Evolutionary conservation across 208 protist species (phyloP).

Genomic region (Phytomonas sp.): DNA sequence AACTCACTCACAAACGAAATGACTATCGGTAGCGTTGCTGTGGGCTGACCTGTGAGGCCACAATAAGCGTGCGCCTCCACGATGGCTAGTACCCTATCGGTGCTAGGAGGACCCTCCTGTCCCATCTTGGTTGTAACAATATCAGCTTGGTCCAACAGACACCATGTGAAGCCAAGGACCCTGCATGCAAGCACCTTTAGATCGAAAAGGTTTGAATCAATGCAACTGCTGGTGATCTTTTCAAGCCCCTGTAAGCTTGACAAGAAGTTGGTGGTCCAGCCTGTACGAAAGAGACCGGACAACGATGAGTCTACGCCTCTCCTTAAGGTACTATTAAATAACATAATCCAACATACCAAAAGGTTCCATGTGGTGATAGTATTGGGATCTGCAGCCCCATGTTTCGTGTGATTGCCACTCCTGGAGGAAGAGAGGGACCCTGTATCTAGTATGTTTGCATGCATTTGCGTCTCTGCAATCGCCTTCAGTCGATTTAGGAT

Average conservation of each 20-base stretch:
- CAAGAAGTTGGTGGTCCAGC: neutral
- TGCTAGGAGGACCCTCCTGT: neutral
- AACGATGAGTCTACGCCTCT: neutral
- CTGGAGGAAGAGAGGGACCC: neutral
- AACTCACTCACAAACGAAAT: slow-evolving; percentile 40
- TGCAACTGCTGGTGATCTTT: neutral
- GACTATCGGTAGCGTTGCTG: slow-evolving; percentile 37
- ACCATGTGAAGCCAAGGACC: neutral
- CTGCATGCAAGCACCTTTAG: neutral
- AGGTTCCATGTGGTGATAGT: neutral
- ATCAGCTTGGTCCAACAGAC: neutral
- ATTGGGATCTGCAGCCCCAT: neutral
- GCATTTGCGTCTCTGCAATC: neutral
- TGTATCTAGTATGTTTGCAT: neutral
- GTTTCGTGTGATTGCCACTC: neutral
- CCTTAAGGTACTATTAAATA: neutral
- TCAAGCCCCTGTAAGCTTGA: neutral
- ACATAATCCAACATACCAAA: neutral
- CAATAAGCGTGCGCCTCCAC: slow-evolving; percentile 20
- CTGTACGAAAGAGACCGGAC: neutral
- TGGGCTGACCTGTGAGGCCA: slow-evolving; percentile 1
- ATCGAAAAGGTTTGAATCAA: neutral
- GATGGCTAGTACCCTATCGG: slow-evolving; percentile 17
- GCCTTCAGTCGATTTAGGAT: neutral
- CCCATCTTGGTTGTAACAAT: neutral